These are phyloP conservation scores for Penicillium digitatum DNA, from an alignment of 2,329 filamentous ascomycete genomes.

Conservation along the genomic window DNA sequence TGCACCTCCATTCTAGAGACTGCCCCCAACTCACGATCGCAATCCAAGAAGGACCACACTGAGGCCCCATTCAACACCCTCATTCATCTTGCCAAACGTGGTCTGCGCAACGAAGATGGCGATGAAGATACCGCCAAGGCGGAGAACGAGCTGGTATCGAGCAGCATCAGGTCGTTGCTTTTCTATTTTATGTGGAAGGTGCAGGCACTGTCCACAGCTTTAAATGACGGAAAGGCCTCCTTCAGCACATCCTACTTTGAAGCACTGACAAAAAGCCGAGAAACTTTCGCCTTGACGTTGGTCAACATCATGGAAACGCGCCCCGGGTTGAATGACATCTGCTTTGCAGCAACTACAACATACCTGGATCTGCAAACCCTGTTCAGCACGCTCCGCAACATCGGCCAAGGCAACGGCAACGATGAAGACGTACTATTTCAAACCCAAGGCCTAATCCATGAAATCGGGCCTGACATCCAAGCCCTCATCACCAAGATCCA, in stretches of 20 bases:
- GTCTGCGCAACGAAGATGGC: slow-evolving; percentile 58
- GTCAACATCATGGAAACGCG: slow-evolving; percentile 49
- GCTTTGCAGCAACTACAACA: slow-evolving; percentile 68
- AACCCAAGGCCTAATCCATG: slow-evolving; percentile 62
- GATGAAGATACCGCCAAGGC: slow-evolving; percentile 68
- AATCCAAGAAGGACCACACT: slow-evolving; percentile 37
- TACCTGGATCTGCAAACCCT: slow-evolving; percentile 78
- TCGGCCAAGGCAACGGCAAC: slow-evolving; percentile 38
- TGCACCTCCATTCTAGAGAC: slow-evolving; percentile 71
- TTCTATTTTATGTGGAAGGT: slow-evolving; percentile 98
- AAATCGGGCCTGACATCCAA: slow-evolving; percentile 62
- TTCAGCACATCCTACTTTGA: slow-evolving; percentile 64
- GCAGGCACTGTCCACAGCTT: slow-evolving; percentile 53
- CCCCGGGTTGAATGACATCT: slow-evolving; percentile 67
- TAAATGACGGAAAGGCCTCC: slow-evolving; percentile 52
- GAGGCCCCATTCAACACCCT: slow-evolving; percentile 61
- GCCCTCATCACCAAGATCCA: slow-evolving; percentile 71
- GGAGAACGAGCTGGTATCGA: slow-evolving; percentile 73
- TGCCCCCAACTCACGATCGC: slow-evolving; percentile 29
- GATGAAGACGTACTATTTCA: slow-evolving; percentile 50
- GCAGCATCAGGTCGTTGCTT: slow-evolving; percentile 69
- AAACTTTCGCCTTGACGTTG: slow-evolving; percentile 50
- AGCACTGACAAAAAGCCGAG: slow-evolving; percentile 60
- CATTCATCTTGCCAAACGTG: slow-evolving; percentile 68
- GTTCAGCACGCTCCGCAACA: slow-evolving; percentile 67